Conservation (phyloP, 495 filamentous ascomycete genomes). For the Penicillium parvum region DNA sequence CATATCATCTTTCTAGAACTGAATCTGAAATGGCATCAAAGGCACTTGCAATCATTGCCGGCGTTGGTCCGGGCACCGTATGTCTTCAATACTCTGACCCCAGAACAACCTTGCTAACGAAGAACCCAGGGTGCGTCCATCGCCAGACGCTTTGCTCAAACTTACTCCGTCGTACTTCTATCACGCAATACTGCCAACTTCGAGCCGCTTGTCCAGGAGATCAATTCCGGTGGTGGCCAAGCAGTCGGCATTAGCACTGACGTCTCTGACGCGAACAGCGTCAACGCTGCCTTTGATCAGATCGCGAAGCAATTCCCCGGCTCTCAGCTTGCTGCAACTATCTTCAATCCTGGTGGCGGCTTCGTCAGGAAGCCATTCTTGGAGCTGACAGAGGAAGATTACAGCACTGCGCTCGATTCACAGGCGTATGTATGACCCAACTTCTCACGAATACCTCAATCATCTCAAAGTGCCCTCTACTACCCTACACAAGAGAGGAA, state of each 20-base stretch:
- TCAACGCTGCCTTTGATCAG: slow-evolving; percentile 61
- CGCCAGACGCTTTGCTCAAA: slow-evolving; percentile 62
- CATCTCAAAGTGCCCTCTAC: too few species aligned
- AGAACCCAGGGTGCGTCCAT: slow-evolving; percentile 47
- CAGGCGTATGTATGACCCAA: slow-evolving; percentile 52
- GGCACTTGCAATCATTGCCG: slow-evolving; percentile 65
- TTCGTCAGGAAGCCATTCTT: slow-evolving; percentile 78
- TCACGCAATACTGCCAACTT: slow-evolving; percentile 66
- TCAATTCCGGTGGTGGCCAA: slow-evolving; percentile 62
- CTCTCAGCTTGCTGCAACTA: slow-evolving; percentile 60
- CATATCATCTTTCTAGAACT: not conserved
- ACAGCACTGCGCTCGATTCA: slow-evolving; percentile 48
- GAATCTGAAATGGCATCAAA: slow-evolving; percentile 30
- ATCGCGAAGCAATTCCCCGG: slow-evolving; percentile 54
- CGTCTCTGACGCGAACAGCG: slow-evolving; percentile 56
- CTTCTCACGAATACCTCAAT: not conserved
- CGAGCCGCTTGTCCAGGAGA: slow-evolving; percentile 64
- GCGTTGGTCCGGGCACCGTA: slow-evolving; percentile 70
- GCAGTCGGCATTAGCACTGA: slow-evolving; percentile 77
- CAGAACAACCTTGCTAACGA: slow-evolving; percentile 5
- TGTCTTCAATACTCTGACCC: slow-evolving; percentile 7
- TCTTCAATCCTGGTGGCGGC: slow-evolving; percentile 75
- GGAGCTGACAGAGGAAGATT: slow-evolving; percentile 64
- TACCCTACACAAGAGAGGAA: too few species aligned
- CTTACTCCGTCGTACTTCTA: slow-evolving; percentile 73